Conservation (phyloP, 768 basidiomycete species). For the Lactifluus echinatus region DNA sequence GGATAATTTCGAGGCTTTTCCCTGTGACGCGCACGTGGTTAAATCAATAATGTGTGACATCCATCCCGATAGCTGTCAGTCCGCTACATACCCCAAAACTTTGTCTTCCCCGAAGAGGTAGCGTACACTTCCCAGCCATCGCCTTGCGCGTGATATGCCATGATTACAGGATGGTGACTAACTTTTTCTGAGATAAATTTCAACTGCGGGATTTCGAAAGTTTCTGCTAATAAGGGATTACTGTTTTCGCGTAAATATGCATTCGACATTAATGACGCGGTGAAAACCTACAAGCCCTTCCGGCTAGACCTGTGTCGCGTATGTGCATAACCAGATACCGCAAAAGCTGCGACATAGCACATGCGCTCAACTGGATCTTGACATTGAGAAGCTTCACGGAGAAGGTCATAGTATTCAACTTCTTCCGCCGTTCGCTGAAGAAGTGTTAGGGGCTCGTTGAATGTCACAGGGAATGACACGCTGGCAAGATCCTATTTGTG, state of each 20-base stretch:
- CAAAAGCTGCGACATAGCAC: constrained; percentile 75
- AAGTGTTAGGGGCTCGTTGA: constrained; percentile 82
- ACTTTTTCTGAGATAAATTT: constrained; percentile 85
- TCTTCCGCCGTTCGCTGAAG: constrained; percentile 80
- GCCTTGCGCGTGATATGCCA: constrained; percentile 82
- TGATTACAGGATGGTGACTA: constrained; percentile 72
- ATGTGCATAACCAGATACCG: constrained; percentile 76
- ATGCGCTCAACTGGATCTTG: constrained; percentile 58
- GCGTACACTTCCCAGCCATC: constrained; percentile 65
- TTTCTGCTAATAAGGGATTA: constrained; percentile 84
- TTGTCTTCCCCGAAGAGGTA: constrained; percentile 76
- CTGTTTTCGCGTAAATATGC: constrained; percentile 30
- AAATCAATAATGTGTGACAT: constrained; percentile 16
- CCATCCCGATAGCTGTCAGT: constrained; percentile 13
- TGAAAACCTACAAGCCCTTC: constrained; percentile 70
- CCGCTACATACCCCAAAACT: constrained; percentile 71
- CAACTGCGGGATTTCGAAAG: constrained; percentile 76
- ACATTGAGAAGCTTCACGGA: constrained; percentile 54
- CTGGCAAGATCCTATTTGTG: constrained; percentile 62
- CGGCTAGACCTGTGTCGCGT: constrained; percentile 72
- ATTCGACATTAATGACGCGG: neutral
- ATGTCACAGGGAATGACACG: constrained; percentile 78
- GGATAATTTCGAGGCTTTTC: constrained; percentile 85
- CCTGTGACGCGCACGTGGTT: constrained; percentile 35
- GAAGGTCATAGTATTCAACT: constrained; percentile 63